Percentiles rank a stretch among this genome's conserved stretches.
phyloP scores from a whole-genome alignment of 139 green algal genomes.

The Pseudopediastrum boryanum region DNA sequence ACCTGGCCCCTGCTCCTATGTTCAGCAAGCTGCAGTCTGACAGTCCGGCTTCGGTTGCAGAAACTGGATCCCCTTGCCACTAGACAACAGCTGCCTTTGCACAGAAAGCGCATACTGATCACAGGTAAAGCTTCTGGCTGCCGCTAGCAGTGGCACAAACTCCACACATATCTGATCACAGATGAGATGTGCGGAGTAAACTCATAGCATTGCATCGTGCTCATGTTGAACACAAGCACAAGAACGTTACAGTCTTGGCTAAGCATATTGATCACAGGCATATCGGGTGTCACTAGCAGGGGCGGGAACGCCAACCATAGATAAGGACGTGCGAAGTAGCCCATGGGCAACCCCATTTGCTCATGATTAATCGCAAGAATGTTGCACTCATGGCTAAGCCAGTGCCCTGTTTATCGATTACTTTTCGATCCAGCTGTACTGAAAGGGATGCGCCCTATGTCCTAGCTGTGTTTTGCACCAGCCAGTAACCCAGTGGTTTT shows the following conservation, averaged over 20 bases:
- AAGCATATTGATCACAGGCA: neutral
- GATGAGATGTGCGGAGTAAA: neutral
- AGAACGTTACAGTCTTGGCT: neutral
- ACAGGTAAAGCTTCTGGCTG: constrained; percentile 31
- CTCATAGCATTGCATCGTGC: neutral
- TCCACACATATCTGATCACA: too few relatives aligned
- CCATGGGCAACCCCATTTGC: neutral
- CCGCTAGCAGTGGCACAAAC: too few relatives aligned
- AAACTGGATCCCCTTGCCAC: neutral
- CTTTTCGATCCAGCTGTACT: too few relatives aligned
- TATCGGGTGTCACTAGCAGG: too few relatives aligned
- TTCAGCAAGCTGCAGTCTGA: too few relatives aligned
- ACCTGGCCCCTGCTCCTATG: too few relatives aligned
- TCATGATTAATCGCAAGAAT: neutral
- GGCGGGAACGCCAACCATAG: too few relatives aligned
- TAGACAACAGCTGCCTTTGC: constrained; percentile 37
- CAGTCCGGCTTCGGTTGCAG: too few relatives aligned
- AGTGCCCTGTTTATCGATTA: too few relatives aligned
- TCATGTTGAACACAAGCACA: neutral
- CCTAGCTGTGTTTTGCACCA: neutral
- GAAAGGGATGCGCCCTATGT: too few relatives aligned
- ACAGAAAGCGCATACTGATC: constrained; percentile 51
- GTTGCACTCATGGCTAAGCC: too few relatives aligned
- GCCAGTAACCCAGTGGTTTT: neutral
- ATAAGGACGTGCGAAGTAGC: too few relatives aligned